These are phyloP conservation scores for Coniochaeta sp. DNA, from an alignment of 2,329 filamentous ascomycete species.

Conservation along the genomic window DNA sequence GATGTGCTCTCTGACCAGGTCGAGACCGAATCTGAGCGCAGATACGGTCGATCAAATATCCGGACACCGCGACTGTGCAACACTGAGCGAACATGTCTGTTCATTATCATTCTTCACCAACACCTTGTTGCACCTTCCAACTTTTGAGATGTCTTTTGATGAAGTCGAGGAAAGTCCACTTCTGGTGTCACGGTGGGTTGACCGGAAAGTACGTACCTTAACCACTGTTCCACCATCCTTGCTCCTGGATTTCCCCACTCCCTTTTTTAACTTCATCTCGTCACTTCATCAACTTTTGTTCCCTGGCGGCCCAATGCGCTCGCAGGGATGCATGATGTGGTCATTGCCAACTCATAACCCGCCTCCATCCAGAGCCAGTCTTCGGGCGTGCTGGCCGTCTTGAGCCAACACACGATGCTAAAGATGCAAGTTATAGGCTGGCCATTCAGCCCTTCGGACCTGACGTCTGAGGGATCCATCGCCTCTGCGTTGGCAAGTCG, in stretches of 20 bases:
- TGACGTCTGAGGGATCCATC: too few relatives aligned
- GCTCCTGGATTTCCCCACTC: neutral
- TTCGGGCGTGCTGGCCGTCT: neutral
- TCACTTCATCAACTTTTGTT: neutral
- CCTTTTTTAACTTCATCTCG: neutral
- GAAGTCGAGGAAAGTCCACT: neutral
- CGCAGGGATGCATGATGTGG: neutral
- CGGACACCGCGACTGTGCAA: neutral
- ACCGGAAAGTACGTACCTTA: neutral
- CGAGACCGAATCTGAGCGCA: neutral
- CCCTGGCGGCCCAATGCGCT: conserved; percentile 2
- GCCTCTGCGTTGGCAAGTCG: neutral
- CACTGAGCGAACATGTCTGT: neutral
- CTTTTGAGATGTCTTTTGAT: too few relatives aligned
- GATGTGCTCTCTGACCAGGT: neutral
- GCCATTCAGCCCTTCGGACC: too few relatives aligned
- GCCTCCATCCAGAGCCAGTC: neutral
- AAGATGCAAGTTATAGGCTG: too few relatives aligned
- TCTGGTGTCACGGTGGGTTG: neutral
- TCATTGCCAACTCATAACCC: conserved; percentile 1
- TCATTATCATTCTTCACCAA: too few relatives aligned
- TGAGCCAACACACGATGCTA: too few relatives aligned
- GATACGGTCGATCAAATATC: neutral
- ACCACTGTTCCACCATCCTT: neutral
- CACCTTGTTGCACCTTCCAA: too few relatives aligned